Conservation (phyloP, 2,329 filamentous ascomycete genomes). For the Cylindrodendrum hubeiense region DNA sequence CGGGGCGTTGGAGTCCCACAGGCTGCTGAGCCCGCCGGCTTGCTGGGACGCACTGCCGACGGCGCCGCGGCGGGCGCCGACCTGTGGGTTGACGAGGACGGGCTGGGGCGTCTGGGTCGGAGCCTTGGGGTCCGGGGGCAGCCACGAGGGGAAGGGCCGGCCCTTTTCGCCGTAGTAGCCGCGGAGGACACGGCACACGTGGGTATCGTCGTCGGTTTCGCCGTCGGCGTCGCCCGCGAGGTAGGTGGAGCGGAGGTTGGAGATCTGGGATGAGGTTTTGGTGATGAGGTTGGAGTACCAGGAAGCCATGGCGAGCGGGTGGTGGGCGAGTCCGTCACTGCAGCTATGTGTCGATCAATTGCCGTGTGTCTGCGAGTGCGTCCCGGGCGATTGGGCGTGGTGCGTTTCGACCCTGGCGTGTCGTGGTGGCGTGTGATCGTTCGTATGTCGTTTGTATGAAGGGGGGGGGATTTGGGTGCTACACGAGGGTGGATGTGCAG, state of each 20-base stretch:
- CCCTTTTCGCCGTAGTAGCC: constrained; percentile 94
- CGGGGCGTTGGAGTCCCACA: constrained; percentile 70
- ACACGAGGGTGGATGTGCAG: not conserved
- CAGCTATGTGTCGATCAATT: not conserved
- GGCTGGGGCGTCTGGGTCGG: constrained; percentile 65
- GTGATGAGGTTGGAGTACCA: constrained; percentile 83
- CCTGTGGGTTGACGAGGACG: constrained; percentile 64
- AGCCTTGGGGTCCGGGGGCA: constrained; percentile 87
- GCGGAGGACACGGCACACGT: constrained; percentile 92
- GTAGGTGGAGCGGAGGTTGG: constrained; percentile 76
- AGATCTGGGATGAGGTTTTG: constrained; percentile 74
- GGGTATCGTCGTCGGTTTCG: constrained; percentile 89
- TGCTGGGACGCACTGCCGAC: constrained; percentile 49
- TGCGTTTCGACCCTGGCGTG: not conserved
- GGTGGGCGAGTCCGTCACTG: not conserved
- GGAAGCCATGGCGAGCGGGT: constrained; percentile 71
- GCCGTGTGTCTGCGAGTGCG: not conserved
- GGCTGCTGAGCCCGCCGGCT: constrained; percentile 61
- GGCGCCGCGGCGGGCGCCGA: constrained; percentile 67
- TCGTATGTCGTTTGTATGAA: no score
- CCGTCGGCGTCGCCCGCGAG: constrained; percentile 75
- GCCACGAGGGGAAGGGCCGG: constrained; percentile 84
- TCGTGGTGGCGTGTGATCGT: not conserved
- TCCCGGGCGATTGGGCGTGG: not conserved
- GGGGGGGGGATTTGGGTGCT: not conserved